A percentile compares a stretch with the other conserved stretches of the same genome.
phyloP scores from a whole-genome alignment of 2,329 filamentous ascomycete genomes.

The Neoarthrinium moseri region DNA sequence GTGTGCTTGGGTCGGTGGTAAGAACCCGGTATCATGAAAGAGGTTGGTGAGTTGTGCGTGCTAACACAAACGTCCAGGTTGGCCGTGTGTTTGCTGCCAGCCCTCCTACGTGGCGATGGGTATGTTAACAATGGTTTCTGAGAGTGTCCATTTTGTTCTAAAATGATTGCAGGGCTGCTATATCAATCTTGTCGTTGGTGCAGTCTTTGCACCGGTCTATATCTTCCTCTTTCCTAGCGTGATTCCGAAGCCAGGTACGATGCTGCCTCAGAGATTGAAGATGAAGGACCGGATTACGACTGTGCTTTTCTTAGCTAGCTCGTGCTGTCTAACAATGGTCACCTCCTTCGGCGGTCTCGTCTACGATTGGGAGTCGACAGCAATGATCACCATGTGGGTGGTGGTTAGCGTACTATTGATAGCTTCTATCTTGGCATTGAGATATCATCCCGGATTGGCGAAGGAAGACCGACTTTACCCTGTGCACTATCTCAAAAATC shows the following conservation, averaged over 20 bases:
- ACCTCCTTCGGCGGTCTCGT: conserved; percentile 49
- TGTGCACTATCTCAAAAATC: too few species aligned
- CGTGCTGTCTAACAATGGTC: conserved; percentile 42
- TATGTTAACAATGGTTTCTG: too few species aligned
- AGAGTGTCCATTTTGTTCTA: too few species aligned
- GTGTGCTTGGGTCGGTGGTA: too few species aligned
- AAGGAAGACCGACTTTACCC: too few species aligned
- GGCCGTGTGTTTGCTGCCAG: conserved; percentile 41
- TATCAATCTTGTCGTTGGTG: conserved; percentile 51
- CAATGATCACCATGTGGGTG: conserved; percentile 45
- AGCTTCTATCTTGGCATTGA: too few species aligned
- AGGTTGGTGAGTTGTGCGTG: too few species aligned
- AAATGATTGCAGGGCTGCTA: too few species aligned
- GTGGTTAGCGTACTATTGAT: conserved; percentile 39
- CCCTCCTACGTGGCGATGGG: conserved; percentile 39
- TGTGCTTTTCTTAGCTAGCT: conserved; percentile 38
- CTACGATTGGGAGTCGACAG: conserved; percentile 44
- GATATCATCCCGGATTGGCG: too few species aligned
- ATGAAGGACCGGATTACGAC: conserved; percentile 45
- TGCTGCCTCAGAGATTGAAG: conserved; percentile 30
- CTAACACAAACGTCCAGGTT: too few species aligned
- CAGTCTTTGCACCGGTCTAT: conserved; percentile 25
- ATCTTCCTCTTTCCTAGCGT: conserved; percentile 27
- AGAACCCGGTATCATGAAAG: too few species aligned
- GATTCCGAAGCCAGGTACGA: conserved; percentile 14